These are phyloP conservation scores for Lotus japonicus DNA, from an alignment of 306 rosid genomes.

Conservation along the genomic window DNA sequence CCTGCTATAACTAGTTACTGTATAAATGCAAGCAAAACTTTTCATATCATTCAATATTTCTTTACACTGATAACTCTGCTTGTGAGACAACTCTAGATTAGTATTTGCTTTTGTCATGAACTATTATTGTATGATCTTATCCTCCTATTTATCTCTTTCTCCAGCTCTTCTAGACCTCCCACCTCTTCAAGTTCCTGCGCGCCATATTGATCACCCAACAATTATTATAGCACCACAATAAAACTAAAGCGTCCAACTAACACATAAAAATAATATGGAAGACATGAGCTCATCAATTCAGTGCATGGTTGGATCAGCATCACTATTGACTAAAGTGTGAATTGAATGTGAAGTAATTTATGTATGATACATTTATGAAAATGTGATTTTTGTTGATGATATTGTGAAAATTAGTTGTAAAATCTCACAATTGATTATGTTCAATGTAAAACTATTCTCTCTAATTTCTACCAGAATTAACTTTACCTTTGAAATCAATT, in stretches of 20 bases:
- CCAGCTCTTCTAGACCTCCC: slow-evolving; percentile 80
- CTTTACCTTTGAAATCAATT: too few relatives aligned
- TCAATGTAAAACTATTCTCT: too few relatives aligned
- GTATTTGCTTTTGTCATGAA: not conserved
- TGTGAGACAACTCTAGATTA: slow-evolving; percentile 2
- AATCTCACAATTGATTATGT: too few relatives aligned
- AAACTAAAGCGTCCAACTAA: not conserved
- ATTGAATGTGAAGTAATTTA: too few relatives aligned
- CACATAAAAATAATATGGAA: not conserved
- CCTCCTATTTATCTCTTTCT: slow-evolving; percentile 72
- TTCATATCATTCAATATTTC: slow-evolving; percentile 13
- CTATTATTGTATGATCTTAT: slow-evolving; percentile 33
- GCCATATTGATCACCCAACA: not conserved
- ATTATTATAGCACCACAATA: not conserved
- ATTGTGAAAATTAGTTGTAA: too few relatives aligned
- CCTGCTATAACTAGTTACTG: not conserved
- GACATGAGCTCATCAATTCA: not conserved
- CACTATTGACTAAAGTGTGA: too few relatives aligned
- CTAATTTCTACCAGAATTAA: too few relatives aligned
- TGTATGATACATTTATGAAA: too few relatives aligned
- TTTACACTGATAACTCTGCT: slow-evolving; percentile 18
- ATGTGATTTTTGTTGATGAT: too few relatives aligned
- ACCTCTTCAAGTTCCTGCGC: slow-evolving; percentile 90
- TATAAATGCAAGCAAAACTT: not conserved
- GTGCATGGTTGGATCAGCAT: too few relatives aligned